Conservation (phyloP, 73 alveolate genomes). For the Uronychia setigera region DNA sequence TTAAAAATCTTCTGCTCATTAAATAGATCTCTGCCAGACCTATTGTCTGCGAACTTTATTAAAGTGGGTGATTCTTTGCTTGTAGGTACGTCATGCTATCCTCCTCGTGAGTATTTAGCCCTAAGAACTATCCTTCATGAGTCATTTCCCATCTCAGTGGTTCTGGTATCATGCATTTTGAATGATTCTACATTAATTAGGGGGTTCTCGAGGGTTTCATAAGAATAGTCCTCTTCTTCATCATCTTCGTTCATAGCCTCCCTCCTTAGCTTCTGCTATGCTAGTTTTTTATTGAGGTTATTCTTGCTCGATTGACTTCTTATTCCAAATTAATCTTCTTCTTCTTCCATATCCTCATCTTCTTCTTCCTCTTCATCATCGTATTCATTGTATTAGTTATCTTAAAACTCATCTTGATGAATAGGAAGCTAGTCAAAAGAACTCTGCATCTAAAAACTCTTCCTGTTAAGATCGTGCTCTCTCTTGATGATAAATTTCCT, state of each 20-base stretch:
- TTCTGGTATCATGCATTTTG: not conserved
- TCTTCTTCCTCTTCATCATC: not conserved
- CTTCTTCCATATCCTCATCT: not conserved
- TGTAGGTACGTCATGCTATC: not conserved
- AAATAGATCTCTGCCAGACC: not conserved
- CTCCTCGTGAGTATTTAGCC: not conserved
- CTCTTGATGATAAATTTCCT: not conserved
- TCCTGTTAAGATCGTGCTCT: not conserved
- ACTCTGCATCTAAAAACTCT: not conserved
- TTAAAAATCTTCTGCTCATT: not conserved
- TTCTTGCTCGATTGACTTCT: not conserved
- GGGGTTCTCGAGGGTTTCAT: not conserved
- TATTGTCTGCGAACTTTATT: not conserved
- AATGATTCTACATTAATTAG: too few relatives aligned
- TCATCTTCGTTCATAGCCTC: not conserved
- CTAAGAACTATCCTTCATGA: not conserved
- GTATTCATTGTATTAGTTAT: not conserved
- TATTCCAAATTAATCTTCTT: not conserved
- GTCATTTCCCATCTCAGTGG: not conserved
- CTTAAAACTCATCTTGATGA: too few relatives aligned
- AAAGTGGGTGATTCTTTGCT: not conserved
- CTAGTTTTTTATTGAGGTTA: too few relatives aligned
- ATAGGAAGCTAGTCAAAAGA: not conserved
- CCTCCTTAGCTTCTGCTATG: not conserved
- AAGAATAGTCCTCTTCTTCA: not conserved